These are phyloP conservation scores for Termitomyces sp. DNA, from an alignment of 768 basidiomycete genomes.

Conservation along the genomic window DNA sequence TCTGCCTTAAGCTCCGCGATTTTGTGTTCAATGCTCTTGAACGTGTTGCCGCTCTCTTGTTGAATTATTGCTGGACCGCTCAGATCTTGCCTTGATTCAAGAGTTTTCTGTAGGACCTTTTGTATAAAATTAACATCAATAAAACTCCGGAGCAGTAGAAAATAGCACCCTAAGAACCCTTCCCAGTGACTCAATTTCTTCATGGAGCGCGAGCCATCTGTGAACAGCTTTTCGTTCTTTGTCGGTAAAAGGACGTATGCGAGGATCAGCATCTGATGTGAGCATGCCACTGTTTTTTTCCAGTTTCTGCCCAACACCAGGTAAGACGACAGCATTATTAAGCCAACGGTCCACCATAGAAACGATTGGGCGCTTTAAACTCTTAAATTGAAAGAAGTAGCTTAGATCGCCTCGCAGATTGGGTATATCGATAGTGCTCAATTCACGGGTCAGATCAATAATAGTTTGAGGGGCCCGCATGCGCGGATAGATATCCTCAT, in stretches of 20 bases:
- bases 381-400: conserved; percentile 6
- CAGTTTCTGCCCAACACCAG: conserved; percentile 17
- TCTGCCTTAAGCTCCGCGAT: conserved; percentile 9
- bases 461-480: conserved; percentile 3
- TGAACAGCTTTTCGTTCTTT: conserved; percentile 29
- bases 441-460: not conserved
- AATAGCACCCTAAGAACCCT: conserved; percentile 3
- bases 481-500: not conserved
- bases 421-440: conserved; percentile 6
- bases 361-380: conserved; percentile 3
- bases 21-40: conserved; percentile 14
- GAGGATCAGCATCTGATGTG: conserved; percentile 28
- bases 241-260: conserved; percentile 34
- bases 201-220: conserved; percentile 31
- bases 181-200: conserved; percentile 18
- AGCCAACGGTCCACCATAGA: conserved; percentile 4
- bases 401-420: conserved; percentile 1
- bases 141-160: not conserved
- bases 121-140: not conserved
- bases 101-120: not conserved
- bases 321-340: not conserved
- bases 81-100: not conserved
- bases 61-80: no score
- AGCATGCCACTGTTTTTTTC: conserved; percentile 15
- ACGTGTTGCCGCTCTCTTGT: conserved; percentile 5